Evolutionary conservation across 1,284 basidiomycete genomes (phyloP).

Genomic region (Uromyces viciae-fabae): DNA sequence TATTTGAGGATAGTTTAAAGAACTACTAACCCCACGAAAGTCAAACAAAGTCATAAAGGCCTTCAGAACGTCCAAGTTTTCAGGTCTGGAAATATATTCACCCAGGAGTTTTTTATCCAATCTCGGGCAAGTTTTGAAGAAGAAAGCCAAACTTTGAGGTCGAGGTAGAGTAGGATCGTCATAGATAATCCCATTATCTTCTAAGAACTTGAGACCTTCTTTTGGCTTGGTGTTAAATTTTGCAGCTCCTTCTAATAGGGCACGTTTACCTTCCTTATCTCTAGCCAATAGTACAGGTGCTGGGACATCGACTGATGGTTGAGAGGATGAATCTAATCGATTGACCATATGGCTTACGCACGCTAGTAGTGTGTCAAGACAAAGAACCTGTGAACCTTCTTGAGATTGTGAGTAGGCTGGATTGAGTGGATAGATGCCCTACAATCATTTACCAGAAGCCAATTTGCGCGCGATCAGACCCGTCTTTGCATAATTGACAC

Average conservation of each 20-base stretch:
- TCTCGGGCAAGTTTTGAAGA: slow-evolving; percentile 77
- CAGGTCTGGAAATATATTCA: slow-evolving; percentile 85
- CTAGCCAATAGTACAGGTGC: slow-evolving; percentile 64
- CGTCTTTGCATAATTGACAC: neutral
- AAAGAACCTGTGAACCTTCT: slow-evolving; percentile 76
- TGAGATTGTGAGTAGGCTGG: slow-evolving; percentile 66
- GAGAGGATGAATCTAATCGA: slow-evolving; percentile 66
- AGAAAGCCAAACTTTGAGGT: slow-evolving; percentile 67
- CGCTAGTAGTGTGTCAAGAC: slow-evolving; percentile 79
- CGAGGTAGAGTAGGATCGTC: slow-evolving; percentile 60
- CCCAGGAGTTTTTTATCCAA: slow-evolving; percentile 92
- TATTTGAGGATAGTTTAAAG: no score
- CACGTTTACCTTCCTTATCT: slow-evolving; percentile 78
- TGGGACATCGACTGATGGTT: slow-evolving; percentile 56
- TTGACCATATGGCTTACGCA: slow-evolving; percentile 85
- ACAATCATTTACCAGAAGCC: slow-evolving; percentile 27
- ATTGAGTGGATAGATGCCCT: slow-evolving; percentile 73
- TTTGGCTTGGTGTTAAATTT: slow-evolving; percentile 97
- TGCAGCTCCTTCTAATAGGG: slow-evolving; percentile 76
- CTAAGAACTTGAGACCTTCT: slow-evolving; percentile 79
- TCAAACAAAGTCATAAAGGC: slow-evolving; percentile 86
- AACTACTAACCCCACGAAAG: slow-evolving; percentile 71
- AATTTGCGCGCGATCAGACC: slow-evolving; percentile 30
- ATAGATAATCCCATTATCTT: slow-evolving; percentile 75
- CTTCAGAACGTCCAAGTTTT: slow-evolving; percentile 77